Base-by-base conservation (phyloP, 305 asterid species). In the Lippia alba region DNA sequence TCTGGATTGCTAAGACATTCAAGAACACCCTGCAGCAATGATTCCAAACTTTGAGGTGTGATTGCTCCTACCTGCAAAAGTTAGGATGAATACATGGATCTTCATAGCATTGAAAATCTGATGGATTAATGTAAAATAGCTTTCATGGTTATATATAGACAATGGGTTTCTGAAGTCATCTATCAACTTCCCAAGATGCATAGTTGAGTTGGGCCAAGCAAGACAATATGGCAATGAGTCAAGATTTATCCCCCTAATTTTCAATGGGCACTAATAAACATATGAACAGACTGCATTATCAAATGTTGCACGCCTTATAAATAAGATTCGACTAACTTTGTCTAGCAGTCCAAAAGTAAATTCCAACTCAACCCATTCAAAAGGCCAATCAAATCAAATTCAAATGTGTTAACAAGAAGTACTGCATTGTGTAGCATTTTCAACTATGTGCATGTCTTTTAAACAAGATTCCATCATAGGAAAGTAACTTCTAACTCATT, bases 61-160 rank as follows among this genome's bases (percentile, higher is more conserved):
- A 95, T 79, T 58, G 98, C 98, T 78, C 98, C 98, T 41, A 86
- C 96, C 99, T 95, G 83, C 78, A 80, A 58, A 53, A 81, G 41
- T 12, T 34, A 62, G 15, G 49, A 24, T 57, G 56, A 79, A 51
- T 12, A 56, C 8, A 20, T 20, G 57, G 63, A 64, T 72, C 68
- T 68, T 56, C 17, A 64, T 33, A 33, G 48, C 53, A 64, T 69
- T 53, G 6, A 2, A 46, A 46, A 61, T 8, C 10, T 44, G 49
- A 8, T 44, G 12, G 12, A 63, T 62, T 68, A 71, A 62, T 61
- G 59, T 44, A 33, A 45, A 67, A 59, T 24, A 62, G 3, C 71
- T 12, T 70, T 53, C 73, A 19, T 70, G 20, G 16, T 15, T 63
- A 45, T n/a, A 71, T 34, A 18, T 33, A 48, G 60, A 46, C 6